Conservation (phyloP, 495 filamentous ascomycete species). For the Trypethelium eluteriae region DNA sequence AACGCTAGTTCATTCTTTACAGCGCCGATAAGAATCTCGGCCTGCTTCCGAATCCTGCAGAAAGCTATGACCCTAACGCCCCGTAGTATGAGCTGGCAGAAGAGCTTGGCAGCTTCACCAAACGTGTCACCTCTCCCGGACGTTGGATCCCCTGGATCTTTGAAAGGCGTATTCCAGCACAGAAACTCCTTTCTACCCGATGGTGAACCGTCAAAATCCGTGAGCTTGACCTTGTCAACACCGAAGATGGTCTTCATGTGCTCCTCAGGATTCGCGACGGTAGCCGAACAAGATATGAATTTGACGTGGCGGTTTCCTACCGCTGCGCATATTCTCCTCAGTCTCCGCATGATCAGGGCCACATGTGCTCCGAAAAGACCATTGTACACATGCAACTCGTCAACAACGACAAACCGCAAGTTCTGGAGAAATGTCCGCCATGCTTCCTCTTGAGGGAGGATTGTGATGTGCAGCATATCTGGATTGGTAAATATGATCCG, state of each 20-base stretch:
- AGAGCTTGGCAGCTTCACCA: slow-evolving; percentile 76
- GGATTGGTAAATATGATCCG: slow-evolving; percentile 97
- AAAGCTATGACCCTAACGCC: slow-evolving; percentile 94
- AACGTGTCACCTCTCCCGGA: slow-evolving; percentile 79
- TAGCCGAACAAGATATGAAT: slow-evolving; percentile 96
- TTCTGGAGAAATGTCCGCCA: slow-evolving; percentile 89
- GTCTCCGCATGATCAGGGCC: slow-evolving; percentile 85
- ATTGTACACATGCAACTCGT: slow-evolving; percentile 88
- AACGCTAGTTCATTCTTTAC: slow-evolving; percentile 66
- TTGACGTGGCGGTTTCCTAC: slow-evolving; percentile 82
- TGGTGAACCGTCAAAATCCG: slow-evolving; percentile 89
- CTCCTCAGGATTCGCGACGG: slow-evolving; percentile 84
- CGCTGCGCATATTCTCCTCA: slow-evolving; percentile 83
- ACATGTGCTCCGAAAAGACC: slow-evolving; percentile 91
- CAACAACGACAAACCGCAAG: slow-evolving; percentile 77
- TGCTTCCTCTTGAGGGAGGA: slow-evolving; percentile 80
- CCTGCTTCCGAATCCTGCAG: slow-evolving; percentile 76
- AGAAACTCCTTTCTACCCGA: slow-evolving; percentile 91
- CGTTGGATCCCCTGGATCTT: slow-evolving; percentile 76
- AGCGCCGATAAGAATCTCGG: slow-evolving; percentile 75
- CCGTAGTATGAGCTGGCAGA: slow-evolving; percentile 80
- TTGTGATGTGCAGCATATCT: slow-evolving; percentile 94
- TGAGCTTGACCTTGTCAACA: slow-evolving; percentile 65
- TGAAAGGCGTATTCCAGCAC: slow-evolving; percentile 97
- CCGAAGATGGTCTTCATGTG: slow-evolving; percentile 94